These are phyloP conservation scores for Colletotrichum agaves DNA, from an alignment of 2,329 filamentous ascomycete genomes.

Conservation along the genomic window DNA sequence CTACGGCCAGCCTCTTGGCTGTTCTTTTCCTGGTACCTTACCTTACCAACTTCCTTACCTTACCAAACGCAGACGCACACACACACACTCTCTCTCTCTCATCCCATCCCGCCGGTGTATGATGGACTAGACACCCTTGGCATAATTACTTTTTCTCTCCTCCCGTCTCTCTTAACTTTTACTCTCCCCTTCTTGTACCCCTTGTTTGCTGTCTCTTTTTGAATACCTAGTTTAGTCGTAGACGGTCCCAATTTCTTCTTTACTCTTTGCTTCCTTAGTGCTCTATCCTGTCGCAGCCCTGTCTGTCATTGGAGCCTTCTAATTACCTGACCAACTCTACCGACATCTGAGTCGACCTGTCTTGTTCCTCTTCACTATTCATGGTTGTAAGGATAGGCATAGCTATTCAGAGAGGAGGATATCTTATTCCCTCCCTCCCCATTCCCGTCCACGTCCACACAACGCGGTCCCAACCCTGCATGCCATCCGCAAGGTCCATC, in stretches of 20 bases:
- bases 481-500: constrained; percentile 3
- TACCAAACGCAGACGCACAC: neutral
- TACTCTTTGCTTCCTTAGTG: constrained; percentile 17
- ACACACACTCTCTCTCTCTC: neutral
- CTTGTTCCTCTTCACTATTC: constrained; percentile 1
- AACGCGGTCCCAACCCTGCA: constrained; percentile 4
- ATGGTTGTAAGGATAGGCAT: constrained; percentile 2
- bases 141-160: constrained; percentile 5
- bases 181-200: constrained; percentile 10
- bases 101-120: neutral
- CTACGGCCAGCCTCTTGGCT: neutral
- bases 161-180: neutral
- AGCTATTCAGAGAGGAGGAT: neutral
- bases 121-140: neutral
- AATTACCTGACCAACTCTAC: constrained; percentile 10
- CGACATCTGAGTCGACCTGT: neutral
- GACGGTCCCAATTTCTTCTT: constrained; percentile 18
- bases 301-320: constrained; percentile 10
- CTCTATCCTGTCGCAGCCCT: constrained; percentile 9
- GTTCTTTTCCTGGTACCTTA: neutral
- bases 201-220: constrained; percentile 14
- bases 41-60: neutral
- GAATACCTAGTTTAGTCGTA: constrained; percentile 12
- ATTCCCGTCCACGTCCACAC: neutral
- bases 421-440: constrained; percentile 8